Base-by-base conservation (phyloP, 768 basidiomycete species). In the Porphyrellus cyaneotinctus region DNA sequence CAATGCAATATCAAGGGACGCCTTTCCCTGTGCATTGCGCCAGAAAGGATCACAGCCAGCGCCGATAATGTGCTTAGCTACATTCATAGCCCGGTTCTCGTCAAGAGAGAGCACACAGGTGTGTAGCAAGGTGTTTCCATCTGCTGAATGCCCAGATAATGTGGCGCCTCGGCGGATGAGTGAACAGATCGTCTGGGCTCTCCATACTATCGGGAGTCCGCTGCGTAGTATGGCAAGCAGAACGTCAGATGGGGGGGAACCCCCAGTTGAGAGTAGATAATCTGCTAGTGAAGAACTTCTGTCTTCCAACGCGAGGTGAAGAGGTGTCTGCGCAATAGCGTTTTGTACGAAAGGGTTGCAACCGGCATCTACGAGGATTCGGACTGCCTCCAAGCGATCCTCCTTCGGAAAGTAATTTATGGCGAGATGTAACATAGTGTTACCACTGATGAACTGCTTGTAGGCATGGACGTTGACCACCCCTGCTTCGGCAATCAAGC, bases 1-100 rank as follows among this genome's bases (percentile, higher is more conserved):
- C 31, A 59, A 37, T 0, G 56, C 61, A 10, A 47, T 6, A 1
- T 60, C 31, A 9, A 63, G 43, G 9, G 58, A 23, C 14, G 58
- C 49, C 12, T 38, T 33, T 1, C 51, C 47, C 0, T 9, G 2
- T 2, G 1, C 6, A 30, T 28, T 26, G 3, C 6, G 4, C 2
- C 14, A 0, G 20, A 54, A 23, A 5, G 47, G 51, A 11, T 59
- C 35, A 7, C 62, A 56, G 2, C 58, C 61, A 26, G 26, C 47
- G 1, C 8, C 47, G 2, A 56, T n/a, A 3, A 62, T 47, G 6
- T 43, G 4, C 30, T 48, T 48, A 15, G 24, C 23, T 2, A 20
- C 18, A 18, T 38, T 11, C 11, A 38, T 10, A 8, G n/a, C 36
- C 8, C 37, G 18, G 4, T 38, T 6, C 6, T 38, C 14, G 18